These are phyloP conservation scores for Tulasnella sp. DNA, from an alignment of 768 basidiomycete genomes.

Conservation along the genomic window DNA sequence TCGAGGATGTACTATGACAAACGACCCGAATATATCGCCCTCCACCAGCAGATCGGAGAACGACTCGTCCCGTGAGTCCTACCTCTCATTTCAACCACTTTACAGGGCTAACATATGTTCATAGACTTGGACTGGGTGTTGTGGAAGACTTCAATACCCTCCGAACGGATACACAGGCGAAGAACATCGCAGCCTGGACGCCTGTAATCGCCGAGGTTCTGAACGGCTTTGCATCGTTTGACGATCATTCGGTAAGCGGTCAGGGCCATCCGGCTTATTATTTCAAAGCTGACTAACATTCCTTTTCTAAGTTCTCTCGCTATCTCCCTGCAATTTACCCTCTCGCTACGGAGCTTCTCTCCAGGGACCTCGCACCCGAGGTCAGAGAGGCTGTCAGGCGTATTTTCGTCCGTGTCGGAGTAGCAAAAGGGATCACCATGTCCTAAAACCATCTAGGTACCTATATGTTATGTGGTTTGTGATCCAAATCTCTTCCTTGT, in stretches of 20 bases:
- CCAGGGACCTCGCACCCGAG: conserved; percentile 76
- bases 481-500: neutral
- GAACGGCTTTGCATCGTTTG: conserved; percentile 83
- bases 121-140: conserved; percentile 80
- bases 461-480: neutral
- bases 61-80: conserved; percentile 61
- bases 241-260: conserved; percentile 80
- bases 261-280: conserved; percentile 24
- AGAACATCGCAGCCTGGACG: conserved; percentile 96
- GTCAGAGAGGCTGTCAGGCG: conserved; percentile 73
- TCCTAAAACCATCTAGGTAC: neutral
- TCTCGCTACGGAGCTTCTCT: conserved; percentile 75
- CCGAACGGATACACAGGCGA: conserved; percentile 82
- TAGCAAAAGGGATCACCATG: conserved; percentile 55
- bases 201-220: conserved; percentile 97
- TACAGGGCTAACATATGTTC: neutral
- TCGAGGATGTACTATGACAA: conserved; percentile 91
- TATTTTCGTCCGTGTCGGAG: conserved; percentile 78
- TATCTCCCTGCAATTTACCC: conserved; percentile 92
- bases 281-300: conserved; percentile 25
- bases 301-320: conserved; percentile 69
- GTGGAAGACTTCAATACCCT: conserved; percentile 88
- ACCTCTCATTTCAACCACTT: neutral
- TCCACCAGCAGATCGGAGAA: conserved; percentile 60
- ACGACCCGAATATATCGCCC: conserved; percentile 65